Percentiles rank a stretch among this genome's conserved stretches.
These are phyloP conservation scores for Apophysomyces ossiformis DNA, from an alignment of 371 early-diverging fungal species.

Conservation along the genomic window DNA sequence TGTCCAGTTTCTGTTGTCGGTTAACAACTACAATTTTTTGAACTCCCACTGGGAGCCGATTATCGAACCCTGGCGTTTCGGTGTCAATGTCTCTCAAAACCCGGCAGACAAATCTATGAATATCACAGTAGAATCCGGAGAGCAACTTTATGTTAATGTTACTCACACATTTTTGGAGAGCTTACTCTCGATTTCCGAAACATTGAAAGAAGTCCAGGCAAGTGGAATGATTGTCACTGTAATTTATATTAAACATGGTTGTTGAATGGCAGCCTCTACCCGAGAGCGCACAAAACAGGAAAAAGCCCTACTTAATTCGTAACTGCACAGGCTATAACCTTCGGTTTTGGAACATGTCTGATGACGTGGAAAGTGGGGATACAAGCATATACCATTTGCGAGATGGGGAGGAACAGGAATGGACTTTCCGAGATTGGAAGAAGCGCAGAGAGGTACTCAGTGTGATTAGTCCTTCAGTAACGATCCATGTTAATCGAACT, in stretches of 20 bases:
- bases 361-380: slow-evolving; percentile 39
- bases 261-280: slow-evolving; percentile 29
- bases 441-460: slow-evolving; percentile 67
- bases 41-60: slow-evolving; percentile 99
- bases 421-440: slow-evolving; percentile 88
- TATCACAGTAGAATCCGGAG: slow-evolving; percentile 60
- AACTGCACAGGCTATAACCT: slow-evolving; percentile 82
- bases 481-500: neutral
- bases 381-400: slow-evolving; percentile 51
- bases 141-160: slow-evolving; percentile 72
- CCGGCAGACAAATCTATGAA: slow-evolving; percentile 28
- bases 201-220: slow-evolving; percentile 33
- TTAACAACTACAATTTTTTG: slow-evolving; percentile 93
- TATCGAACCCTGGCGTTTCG: slow-evolving; percentile 86
- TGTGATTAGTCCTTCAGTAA: neutral
- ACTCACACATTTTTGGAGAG: slow-evolving; percentile 77
- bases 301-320: slow-evolving; percentile 70
- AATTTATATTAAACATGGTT: neutral
- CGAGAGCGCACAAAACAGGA: slow-evolving; percentile 37
- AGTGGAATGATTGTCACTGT: neutral
- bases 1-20: slow-evolving; percentile 70
- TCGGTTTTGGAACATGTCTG: slow-evolving; percentile 78
- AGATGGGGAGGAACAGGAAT: slow-evolving; percentile 66
- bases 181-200: slow-evolving; percentile 50
- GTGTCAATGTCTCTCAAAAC: slow-evolving; percentile 39